A percentile compares a stretch with the other conserved stretches of the same genome.
phyloP scores from a whole-genome alignment of 305 asterid genomes.

The Solanum hybrid region DNA sequence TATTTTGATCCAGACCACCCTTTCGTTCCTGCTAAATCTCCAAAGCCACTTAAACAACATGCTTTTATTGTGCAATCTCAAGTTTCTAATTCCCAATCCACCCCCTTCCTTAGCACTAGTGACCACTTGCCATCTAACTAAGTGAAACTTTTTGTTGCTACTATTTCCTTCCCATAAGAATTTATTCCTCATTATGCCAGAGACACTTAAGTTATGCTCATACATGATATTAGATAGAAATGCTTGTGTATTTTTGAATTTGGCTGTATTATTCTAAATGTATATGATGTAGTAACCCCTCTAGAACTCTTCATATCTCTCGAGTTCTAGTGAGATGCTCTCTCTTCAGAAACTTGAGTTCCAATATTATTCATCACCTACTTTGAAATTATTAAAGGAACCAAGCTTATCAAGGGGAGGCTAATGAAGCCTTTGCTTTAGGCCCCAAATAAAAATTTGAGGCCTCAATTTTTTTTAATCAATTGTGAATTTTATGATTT shows the following conservation, averaged over 20 bases:
- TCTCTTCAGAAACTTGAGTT: background rate
- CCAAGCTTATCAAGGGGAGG: background rate
- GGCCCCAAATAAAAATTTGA: background rate
- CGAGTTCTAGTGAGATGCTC: background rate
- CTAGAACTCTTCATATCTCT: background rate
- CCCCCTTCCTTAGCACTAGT: background rate
- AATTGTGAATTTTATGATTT: background rate
- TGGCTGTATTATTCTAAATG: background rate
- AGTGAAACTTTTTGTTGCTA: background rate
- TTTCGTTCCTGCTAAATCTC: background rate
- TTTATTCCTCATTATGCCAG: background rate
- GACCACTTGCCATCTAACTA: background rate
- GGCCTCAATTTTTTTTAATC: background rate
- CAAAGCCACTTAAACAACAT: background rate
- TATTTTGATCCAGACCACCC: background rate
- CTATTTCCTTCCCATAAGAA: background rate
- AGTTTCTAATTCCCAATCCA: background rate
- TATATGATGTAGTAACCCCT: background rate
- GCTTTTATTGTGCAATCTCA: background rate
- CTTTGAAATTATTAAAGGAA: background rate
- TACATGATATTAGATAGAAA: background rate
- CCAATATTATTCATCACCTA: background rate
- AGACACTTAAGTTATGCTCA: background rate
- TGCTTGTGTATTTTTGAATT: background rate
- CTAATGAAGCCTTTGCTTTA: background rate